Evolutionary conservation across 345 rosid genomes (phyloP).

Genomic region (Cardiospermum halicacabum): DNA sequence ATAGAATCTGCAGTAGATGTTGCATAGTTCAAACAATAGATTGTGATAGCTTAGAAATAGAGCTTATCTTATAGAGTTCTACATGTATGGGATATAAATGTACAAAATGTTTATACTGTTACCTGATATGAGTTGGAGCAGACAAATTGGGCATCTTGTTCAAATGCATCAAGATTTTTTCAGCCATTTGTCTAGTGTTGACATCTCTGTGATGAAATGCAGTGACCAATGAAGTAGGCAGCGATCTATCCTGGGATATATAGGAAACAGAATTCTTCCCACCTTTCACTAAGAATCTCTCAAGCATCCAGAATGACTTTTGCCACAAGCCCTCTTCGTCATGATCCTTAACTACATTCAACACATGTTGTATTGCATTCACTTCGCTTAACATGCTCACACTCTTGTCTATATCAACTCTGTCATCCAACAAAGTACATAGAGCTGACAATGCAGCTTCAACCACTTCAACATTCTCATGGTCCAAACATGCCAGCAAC

Average conservation of each 20-base stretch:
- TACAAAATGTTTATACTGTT: conserved; percentile 5
- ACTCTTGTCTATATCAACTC: conserved; percentile 70
- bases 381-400: conserved; percentile 49
- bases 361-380: conserved; percentile 46
- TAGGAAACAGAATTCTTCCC: conserved; percentile 45
- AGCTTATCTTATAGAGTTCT: too few relatives aligned
- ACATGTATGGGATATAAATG: too few relatives aligned
- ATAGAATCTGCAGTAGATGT: too few relatives aligned
- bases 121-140: conserved; percentile 32
- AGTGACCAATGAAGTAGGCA: conserved; percentile 60
- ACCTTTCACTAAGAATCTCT: conserved; percentile 66
- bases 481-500: conserved; percentile 66
- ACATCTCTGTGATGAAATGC: conserved; percentile 79
- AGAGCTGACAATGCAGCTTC: conserved; percentile 81
- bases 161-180: conserved; percentile 65
- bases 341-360: conserved; percentile 67
- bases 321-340: conserved; percentile 59
- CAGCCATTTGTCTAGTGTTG: conserved; percentile 76
- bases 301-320: conserved; percentile 84
- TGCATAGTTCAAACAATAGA: too few relatives aligned
- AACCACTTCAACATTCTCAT: conserved; percentile 68
- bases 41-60: too few relatives aligned
- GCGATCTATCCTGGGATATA: conserved; percentile 65
- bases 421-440: conserved; percentile 77
- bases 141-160: conserved; percentile 64